Base-by-base conservation (phyloP, 495 filamentous ascomycete species). In the Parathielavia hyrcaniae region DNA sequence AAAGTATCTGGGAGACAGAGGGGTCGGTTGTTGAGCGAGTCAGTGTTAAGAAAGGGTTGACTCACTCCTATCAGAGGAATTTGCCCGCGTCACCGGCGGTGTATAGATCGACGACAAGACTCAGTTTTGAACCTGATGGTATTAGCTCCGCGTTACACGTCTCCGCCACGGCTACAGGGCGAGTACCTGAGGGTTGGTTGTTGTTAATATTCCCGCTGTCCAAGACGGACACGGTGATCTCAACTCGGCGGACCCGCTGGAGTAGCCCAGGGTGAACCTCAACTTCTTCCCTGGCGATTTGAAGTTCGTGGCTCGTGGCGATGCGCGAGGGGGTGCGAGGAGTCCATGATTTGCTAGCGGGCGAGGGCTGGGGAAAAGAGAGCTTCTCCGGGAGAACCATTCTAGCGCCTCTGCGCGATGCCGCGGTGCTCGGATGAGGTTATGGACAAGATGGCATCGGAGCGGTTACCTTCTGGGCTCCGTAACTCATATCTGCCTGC, bases 21-120 rank as follows among this genome's bases (percentile, higher is more conserved):
- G n/a, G n/a, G n/a, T n/a, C n/a, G n/a, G n/a, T n/a, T n/a, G n/a
- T n/a, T n/a, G n/a, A n/a, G n/a, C n/a, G n/a, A n/a, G n/a, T n/a
- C n/a, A n/a, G n/a, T n/a, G n/a, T n/a, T n/a, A n/a, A n/a, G n/a
- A n/a, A n/a, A n/a, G n/a, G n/a, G n/a, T n/a, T n/a, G n/a, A n/a
- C n/a, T n/a, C n/a, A n/a, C n/a, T n/a, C n/a, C n/a, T n/a, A n/a
- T n/a, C n/a, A n/a, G n/a, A n/a, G n/a, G 67, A 75, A 81, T 19
- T 85, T 76, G 52, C 83, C 83, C 40, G 74, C 74, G 56, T 81
- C 74, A 58, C 91, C 90, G 48, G 84, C 73, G 30, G 84, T 73
- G 69, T 83, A 90, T 10, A 91, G 76, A 61, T 91, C 88, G 66
- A 85, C 80, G 4, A 80, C n/a, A n/a, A n/a, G n/a, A n/a, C n/a